Evolutionary conservation across 1,284 basidiomycete genomes (phyloP).

Genomic region (Cutaneotrichosporon cutaneum): DNA sequence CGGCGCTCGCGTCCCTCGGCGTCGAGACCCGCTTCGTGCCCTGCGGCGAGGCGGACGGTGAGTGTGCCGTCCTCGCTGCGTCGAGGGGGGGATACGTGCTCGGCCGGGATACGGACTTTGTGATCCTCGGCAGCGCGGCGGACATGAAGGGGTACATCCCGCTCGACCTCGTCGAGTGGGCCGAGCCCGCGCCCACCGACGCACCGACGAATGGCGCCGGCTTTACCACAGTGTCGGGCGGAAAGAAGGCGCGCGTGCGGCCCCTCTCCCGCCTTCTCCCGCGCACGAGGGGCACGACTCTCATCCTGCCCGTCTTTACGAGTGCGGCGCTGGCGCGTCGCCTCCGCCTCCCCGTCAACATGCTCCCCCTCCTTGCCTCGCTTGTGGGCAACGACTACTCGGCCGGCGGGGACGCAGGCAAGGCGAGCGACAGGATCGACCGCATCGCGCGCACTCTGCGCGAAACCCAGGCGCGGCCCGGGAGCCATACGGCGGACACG

Average conservation of each 20-base stretch:
- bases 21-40: conserved; percentile 59
- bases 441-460: conserved; percentile 47
- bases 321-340: conserved; percentile 65
- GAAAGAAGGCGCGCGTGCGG: conserved; percentile 24
- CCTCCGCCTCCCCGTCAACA: conserved; percentile 65
- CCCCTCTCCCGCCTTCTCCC: conserved; percentile 61
- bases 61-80: conserved; percentile 77
- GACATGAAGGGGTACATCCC: conserved; percentile 67
- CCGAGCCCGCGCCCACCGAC: conserved; percentile 31
- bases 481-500: conserved; percentile 28
- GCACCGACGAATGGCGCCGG: conserved; percentile 16
- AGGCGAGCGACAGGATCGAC: conserved; percentile 42
- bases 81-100: conserved; percentile 70
- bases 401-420: conserved; percentile 39
- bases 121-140: conserved; percentile 69
- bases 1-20: conserved; percentile 59
- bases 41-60: conserved; percentile 82
- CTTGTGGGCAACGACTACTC: conserved; percentile 84
- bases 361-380: conserved; percentile 80
- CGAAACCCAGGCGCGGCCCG: conserved; percentile 32
- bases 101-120: conserved; percentile 78
- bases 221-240: conserved; percentile 21
- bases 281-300: conserved; percentile 51
- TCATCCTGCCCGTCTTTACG: conserved; percentile 62
- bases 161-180: conserved; percentile 75